Conservation (phyloP, 495 filamentous ascomycete species). For the Lophiotrema nucula region DNA sequence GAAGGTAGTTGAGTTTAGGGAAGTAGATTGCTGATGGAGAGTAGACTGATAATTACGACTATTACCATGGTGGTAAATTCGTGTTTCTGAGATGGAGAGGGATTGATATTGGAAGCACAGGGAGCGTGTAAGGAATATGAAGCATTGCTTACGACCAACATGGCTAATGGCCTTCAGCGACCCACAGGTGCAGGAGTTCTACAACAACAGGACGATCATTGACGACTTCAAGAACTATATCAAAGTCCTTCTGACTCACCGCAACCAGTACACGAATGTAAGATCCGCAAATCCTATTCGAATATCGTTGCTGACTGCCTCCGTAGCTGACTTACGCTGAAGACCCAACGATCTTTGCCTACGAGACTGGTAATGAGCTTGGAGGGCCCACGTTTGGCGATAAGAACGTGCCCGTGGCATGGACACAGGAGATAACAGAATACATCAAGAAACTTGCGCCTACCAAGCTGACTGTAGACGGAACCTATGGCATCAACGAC, state of each 20-base stretch:
- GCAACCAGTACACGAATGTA: slow-evolving; percentile 53
- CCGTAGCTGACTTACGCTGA: slow-evolving; percentile 50
- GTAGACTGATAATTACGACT: no score
- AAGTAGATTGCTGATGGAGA: slow-evolving; percentile 40
- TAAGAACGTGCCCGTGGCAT: slow-evolving; percentile 50
- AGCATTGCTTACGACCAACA: background rate
- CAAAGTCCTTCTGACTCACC: slow-evolving; percentile 49
- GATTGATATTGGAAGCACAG: slow-evolving; percentile 45
- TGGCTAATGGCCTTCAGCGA: slow-evolving; percentile 28
- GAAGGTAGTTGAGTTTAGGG: slow-evolving; percentile 34
- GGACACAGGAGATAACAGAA: slow-evolving; percentile 50
- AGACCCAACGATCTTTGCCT: slow-evolving; percentile 57
- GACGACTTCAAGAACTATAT: slow-evolving; percentile 55
- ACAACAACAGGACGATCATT: slow-evolving; percentile 51
- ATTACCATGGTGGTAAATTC: no score
- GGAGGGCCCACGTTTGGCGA: slow-evolving; percentile 50
- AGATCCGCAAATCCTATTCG: background rate
- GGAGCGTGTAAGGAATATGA: slow-evolving; percentile 1
- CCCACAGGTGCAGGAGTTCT: slow-evolving; percentile 51
- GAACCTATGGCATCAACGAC: slow-evolving; percentile 56
- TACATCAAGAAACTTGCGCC: slow-evolving; percentile 53
- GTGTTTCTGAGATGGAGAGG: no score
- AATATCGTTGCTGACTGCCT: background rate
- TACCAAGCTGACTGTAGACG: slow-evolving; percentile 52
- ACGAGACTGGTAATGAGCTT: slow-evolving; percentile 58